Conservation (phyloP, 345 rosid genomes). For the Citrus mangshanensis region DNA sequence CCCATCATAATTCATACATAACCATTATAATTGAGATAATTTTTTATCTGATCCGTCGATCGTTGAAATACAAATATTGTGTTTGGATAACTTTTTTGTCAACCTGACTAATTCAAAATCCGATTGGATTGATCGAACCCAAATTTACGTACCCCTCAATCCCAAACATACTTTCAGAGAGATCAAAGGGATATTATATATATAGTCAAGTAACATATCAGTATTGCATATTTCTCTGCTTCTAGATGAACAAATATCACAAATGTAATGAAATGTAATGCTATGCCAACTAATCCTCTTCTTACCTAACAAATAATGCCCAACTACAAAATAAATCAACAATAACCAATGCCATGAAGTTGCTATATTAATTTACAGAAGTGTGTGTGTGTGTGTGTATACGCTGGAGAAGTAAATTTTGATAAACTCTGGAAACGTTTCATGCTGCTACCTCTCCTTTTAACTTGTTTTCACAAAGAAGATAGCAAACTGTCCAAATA, state of each 20-base stretch:
- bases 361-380: background rate
- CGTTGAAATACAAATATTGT: too few relatives aligned
- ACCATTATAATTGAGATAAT: too few relatives aligned
- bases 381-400: background rate
- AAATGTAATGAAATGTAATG: too few relatives aligned
- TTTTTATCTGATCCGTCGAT: too few relatives aligned
- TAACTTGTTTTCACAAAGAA: slow-evolving; percentile 33
- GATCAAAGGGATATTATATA: background rate
- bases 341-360: background rate
- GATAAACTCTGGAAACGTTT: background rate
- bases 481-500: slow-evolving; percentile 60
- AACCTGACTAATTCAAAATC: too few relatives aligned
- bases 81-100: too few relatives aligned
- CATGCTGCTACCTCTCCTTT: background rate
- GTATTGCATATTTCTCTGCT: background rate
- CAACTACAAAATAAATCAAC: background rate
- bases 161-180: too few relatives aligned
- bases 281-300: background rate
- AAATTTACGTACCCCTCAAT: too few relatives aligned
- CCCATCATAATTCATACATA: too few relatives aligned
- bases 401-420: background rate
- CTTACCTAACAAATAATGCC: background rate
- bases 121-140: too few relatives aligned
- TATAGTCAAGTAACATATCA: background rate
- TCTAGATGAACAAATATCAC: background rate